A percentile compares a stretch with the other conserved stretches of the same genome.
phyloP scores from a whole-genome alignment of 352 stramenopile species.

The Phytopythium aichiense region DNA sequence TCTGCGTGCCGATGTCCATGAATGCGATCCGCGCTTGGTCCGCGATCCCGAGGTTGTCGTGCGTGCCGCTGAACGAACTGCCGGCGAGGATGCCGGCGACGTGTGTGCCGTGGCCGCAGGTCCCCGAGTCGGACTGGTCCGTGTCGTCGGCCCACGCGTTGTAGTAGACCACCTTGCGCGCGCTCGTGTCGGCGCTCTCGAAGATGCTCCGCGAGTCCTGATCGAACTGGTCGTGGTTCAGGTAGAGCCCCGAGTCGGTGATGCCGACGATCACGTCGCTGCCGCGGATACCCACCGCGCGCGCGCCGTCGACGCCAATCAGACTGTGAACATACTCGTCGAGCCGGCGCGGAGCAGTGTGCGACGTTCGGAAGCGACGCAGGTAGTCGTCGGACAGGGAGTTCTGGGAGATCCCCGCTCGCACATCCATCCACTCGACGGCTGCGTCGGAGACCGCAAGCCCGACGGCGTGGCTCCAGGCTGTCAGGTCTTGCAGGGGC shows the following conservation, averaged over 20 bases:
- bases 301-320: slow-evolving; percentile 57
- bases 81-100: slow-evolving; percentile 78
- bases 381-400: slow-evolving; percentile 7
- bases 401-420: slow-evolving; percentile 30
- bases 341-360: slow-evolving; percentile 30
- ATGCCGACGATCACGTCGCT: slow-evolving; percentile 77
- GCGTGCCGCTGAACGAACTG: slow-evolving; percentile 57
- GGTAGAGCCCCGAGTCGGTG: slow-evolving; percentile 74
- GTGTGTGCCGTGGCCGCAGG: slow-evolving; percentile 87
- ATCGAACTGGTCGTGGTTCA: slow-evolving; percentile 82
- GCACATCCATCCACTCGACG: slow-evolving; percentile 67
- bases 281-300: slow-evolving; percentile 56
- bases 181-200: slow-evolving; percentile 25
- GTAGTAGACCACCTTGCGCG: slow-evolving; percentile 78
- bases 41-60: slow-evolving; percentile 66
- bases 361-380: not conserved
- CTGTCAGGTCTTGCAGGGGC: slow-evolving; percentile 41
- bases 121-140: slow-evolving; percentile 63
- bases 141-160: slow-evolving; percentile 63
- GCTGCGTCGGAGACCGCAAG: slow-evolving; percentile 38
- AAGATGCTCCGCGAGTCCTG: slow-evolving; percentile 55
- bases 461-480: slow-evolving; percentile 53
- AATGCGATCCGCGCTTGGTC: slow-evolving; percentile 84
- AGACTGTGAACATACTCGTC: slow-evolving; percentile 59
- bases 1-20: slow-evolving; percentile 85